These are phyloP conservation scores for Bipolaris zeicola DNA, from an alignment of 2,329 filamentous ascomycete species.

Conservation along the genomic window DNA sequence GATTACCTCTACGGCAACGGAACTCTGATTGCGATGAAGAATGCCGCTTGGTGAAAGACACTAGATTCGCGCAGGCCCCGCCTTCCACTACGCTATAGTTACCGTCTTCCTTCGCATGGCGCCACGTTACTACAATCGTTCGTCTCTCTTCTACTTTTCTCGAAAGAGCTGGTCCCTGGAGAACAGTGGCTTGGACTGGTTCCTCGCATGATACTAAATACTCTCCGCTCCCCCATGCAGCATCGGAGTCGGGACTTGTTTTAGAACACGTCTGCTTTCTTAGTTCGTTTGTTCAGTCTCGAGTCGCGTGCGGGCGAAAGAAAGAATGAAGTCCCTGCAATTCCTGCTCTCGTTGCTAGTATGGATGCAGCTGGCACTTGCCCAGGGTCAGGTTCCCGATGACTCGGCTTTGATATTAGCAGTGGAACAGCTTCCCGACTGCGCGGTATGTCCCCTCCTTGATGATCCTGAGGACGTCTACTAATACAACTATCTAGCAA, in stretches of 20 bases:
- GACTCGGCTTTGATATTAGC: constrained; percentile 16
- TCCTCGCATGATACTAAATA: constrained; percentile 9
- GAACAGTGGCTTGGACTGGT: constrained; percentile 1
- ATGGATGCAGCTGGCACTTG: constrained; percentile 21
- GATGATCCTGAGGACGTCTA: background rate
- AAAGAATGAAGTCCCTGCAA: constrained; percentile 24
- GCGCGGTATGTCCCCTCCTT: constrained; percentile 22
- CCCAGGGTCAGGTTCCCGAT: constrained; percentile 14
- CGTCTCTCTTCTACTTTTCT: constrained; percentile 9
- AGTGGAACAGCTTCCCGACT: constrained; percentile 22
- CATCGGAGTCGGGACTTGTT: constrained; percentile 2
- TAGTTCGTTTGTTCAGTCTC: background rate
- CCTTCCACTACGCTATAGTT: constrained; percentile 6
- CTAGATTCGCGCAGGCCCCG: constrained; percentile 9
- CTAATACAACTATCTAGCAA: constrained; percentile 19
- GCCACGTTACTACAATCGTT: constrained; percentile 7
- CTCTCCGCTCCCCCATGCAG: constrained; percentile 1
- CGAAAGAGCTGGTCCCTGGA: constrained; percentile 6
- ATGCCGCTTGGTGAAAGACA: constrained; percentile 7
- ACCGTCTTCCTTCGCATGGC: constrained; percentile 7
- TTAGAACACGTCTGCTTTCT: constrained; percentile 1
- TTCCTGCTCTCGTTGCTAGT: constrained; percentile 23
- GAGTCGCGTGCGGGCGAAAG: constrained; percentile 1
- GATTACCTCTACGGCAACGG: constrained; percentile 9
- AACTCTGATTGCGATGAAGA: constrained; percentile 6